Conservation (phyloP, 495 filamentous ascomycete species). For the Xylaria longipes region DNA sequence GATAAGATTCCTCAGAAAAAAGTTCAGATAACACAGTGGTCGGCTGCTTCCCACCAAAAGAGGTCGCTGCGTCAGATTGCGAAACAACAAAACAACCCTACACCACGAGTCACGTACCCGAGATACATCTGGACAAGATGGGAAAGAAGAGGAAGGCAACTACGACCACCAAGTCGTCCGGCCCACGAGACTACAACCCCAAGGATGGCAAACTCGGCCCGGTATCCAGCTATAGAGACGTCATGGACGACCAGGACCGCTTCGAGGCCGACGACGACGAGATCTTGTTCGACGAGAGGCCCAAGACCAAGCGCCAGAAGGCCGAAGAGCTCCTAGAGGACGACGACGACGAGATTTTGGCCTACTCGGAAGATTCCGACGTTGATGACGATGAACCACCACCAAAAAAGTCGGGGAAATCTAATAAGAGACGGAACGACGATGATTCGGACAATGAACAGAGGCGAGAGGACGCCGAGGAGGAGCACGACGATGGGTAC, state of each 20-base stretch:
- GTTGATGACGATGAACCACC: slow-evolving; percentile 56
- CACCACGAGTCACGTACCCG: not conserved
- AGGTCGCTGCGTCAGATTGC: not conserved
- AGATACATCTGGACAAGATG: slow-evolving; percentile 56
- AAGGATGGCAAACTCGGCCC: slow-evolving; percentile 61
- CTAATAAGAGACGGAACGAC: slow-evolving; percentile 24
- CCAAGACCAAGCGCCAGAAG: slow-evolving; percentile 75
- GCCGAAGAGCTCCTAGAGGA: slow-evolving; percentile 64
- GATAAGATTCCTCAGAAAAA: slow-evolving; percentile 30
- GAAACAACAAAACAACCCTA: not conserved
- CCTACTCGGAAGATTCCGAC: slow-evolving; percentile 64
- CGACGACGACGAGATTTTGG: slow-evolving; percentile 90
- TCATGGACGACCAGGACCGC: slow-evolving; percentile 92
- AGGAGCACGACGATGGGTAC: slow-evolving; percentile 76
- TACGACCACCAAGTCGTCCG: slow-evolving; percentile 48
- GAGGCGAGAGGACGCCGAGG: slow-evolving; percentile 57
- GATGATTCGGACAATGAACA: slow-evolving; percentile 54
- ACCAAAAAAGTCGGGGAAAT: slow-evolving; percentile 33
- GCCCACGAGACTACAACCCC: slow-evolving; percentile 57
- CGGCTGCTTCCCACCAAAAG: not conserved
- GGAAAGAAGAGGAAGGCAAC: slow-evolving; percentile 81
- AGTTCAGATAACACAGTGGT: slow-evolving; percentile 16
- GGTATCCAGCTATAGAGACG: slow-evolving; percentile 76
- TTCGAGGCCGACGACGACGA: slow-evolving; percentile 85
- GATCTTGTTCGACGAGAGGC: slow-evolving; percentile 80